These are phyloP conservation scores for Colletotrichum zoysiae DNA, from an alignment of 2,329 filamentous ascomycete genomes.

Conservation along the genomic window DNA sequence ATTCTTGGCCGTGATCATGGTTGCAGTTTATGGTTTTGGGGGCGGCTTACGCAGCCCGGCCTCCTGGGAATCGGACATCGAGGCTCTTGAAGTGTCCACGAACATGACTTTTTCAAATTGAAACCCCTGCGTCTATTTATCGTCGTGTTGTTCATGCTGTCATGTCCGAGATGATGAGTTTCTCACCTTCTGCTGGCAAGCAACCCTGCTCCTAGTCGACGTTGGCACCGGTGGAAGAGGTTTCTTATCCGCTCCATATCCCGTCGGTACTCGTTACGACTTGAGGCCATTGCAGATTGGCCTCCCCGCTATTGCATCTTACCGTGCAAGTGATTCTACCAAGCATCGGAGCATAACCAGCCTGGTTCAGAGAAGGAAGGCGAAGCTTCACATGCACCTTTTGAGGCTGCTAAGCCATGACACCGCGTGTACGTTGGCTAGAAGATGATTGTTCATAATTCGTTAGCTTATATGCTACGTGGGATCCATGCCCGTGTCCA, in stretches of 20 bases:
- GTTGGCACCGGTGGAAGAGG: no score
- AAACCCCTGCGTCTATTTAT: neutral
- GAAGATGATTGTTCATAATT: conserved; percentile 27
- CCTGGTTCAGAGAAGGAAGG: neutral
- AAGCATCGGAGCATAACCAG: neutral
- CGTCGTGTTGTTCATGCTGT: neutral
- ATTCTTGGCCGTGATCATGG: no score
- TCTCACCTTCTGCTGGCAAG: neutral
- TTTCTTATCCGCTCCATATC: no score
- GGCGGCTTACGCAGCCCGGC: no score
- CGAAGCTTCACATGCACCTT: neutral
- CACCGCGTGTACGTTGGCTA: neutral
- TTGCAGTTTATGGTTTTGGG: no score
- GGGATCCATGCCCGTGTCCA: neutral
- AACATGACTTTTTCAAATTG: neutral
- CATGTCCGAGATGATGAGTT: neutral
- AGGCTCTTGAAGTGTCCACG: no score
- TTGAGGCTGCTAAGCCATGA: neutral
- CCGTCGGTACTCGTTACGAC: no score
- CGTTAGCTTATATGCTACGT: neutral
- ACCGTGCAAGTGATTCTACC: no score
- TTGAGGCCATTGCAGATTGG: no score
- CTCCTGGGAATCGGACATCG: no score
- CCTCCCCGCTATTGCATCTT: no score
- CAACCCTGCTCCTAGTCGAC: no score